Conservation (phyloP, 176 grass and related monocot species). For the Oryza officinalis region DNA sequence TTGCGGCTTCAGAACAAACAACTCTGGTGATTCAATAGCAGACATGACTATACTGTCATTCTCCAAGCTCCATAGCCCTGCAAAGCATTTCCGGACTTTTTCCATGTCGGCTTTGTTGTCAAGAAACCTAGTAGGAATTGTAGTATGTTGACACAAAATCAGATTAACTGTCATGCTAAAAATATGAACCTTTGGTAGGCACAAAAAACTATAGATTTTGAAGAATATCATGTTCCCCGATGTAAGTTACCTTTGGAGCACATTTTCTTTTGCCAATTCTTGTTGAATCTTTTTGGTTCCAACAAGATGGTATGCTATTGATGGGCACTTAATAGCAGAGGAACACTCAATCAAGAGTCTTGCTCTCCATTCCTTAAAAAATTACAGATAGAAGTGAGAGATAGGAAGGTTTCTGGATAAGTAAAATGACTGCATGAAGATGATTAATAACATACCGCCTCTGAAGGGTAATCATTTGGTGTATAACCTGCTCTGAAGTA, state of each 20-base stretch:
- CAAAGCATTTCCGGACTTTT: conserved; percentile 61
- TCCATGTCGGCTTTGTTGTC: conserved; percentile 43
- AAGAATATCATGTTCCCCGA: background rate
- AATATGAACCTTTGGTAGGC: background rate
- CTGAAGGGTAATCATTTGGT: conserved; percentile 68
- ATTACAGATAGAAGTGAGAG: background rate
- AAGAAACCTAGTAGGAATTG: conserved; percentile 41
- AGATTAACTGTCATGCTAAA: background rate
- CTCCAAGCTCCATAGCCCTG: conserved; percentile 68
- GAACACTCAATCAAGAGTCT: conserved; percentile 58
- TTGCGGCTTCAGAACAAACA: conserved; percentile 74
- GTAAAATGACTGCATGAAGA: no score
- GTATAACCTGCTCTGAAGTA: conserved; percentile 71
- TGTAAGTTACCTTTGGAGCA: conserved; percentile 56
- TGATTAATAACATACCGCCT: conserved; percentile 32
- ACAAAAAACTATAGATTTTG: background rate
- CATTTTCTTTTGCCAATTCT: conserved; percentile 57
- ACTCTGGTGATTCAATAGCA: conserved; percentile 60
- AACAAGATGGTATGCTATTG: conserved; percentile 66
- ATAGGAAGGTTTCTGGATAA: background rate
- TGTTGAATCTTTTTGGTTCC: conserved; percentile 70
- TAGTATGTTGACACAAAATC: background rate
- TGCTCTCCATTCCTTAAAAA: conserved; percentile 58
- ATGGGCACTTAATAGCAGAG: conserved; percentile 63
- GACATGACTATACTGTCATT: conserved; percentile 34